phyloP scores from a whole-genome alignment of 1,139 yeast genomes.

The Keqinozyma sinolaborantium region DNA sequence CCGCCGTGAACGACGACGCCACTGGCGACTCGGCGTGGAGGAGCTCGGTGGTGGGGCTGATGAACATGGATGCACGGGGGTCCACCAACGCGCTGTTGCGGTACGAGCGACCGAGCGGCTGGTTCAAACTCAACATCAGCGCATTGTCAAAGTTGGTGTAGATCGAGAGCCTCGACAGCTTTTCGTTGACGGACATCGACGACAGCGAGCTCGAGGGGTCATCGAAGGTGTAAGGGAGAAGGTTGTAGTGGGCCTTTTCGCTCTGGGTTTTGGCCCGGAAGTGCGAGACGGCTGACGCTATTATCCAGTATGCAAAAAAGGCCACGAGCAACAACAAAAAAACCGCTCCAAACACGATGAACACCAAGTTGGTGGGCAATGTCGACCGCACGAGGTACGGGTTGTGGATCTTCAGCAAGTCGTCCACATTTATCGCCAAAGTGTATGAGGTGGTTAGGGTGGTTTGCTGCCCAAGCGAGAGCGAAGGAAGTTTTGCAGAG shows the following conservation, averaged over 20 bases:
- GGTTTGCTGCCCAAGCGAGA: not conserved
- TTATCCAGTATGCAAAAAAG: constrained; percentile 19
- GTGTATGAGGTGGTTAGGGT: constrained; percentile 5
- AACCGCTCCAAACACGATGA: constrained; percentile 40
- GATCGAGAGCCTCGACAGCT: no score
- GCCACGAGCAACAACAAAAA: constrained; percentile 22
- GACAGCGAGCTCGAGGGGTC: constrained; percentile 21
- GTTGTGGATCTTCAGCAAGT: constrained; percentile 11
- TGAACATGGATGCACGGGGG: constrained; percentile 31
- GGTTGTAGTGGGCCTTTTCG: constrained; percentile 26
- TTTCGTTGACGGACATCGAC: constrained; percentile 14
- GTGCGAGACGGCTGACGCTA: constrained; percentile 19
- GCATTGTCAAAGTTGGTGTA: constrained; percentile 7
- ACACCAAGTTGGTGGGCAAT: constrained; percentile 36
- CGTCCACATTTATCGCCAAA: constrained; percentile 6
- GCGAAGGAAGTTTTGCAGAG: not conserved
- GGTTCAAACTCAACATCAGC: constrained; percentile 12
- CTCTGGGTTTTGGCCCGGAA: constrained; percentile 35
- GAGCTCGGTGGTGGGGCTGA: constrained; percentile 24
- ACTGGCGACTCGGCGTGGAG: constrained; percentile 1
- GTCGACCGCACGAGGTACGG: constrained; percentile 29
- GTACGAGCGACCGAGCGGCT: constrained; percentile 22
- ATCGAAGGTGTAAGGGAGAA: constrained; percentile 8
- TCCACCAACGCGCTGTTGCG: constrained; percentile 14
- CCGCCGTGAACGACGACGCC: constrained; percentile 4